Base-by-base conservation (phyloP, 2,329 filamentous ascomycete genomes). In the Lizonia empirigonia region DNA sequence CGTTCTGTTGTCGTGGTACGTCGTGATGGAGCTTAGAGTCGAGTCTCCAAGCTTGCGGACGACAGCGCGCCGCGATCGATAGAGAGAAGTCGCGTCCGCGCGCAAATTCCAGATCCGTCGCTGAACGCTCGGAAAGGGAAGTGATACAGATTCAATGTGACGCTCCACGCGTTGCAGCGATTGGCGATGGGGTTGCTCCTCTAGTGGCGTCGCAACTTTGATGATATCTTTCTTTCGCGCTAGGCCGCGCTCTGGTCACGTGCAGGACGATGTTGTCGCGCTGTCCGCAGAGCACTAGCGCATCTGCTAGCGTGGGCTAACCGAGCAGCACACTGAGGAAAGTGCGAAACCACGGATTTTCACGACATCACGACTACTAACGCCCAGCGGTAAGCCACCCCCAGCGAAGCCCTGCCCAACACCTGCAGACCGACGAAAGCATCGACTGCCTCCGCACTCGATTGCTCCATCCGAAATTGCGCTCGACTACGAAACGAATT, bases 321-420 rank as follows among this genome's bases (percentile, higher is more conserved):
- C 46, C 52, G 52, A 55, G 52, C 38, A 55, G 52, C 38, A 13
- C 26, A 30, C 23, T 24, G 38, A 16, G 27, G 36, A 23, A 39
- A 39, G 22, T 26, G 15, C 24, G 12, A 16, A n/a, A 26, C n/a
- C 15, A 16, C 27, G 30, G 41, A 22, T 41, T 52, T 52, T 46
- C 29, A 39, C 58, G 51, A 59, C 60, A 59, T 52, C 56, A 54
- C 64, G 63, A 68, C 67, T 61, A 64, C 64, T 68, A 55, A 66
- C 62, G 51, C 58, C 65, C 64, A 61, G 62, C 61, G 66, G 68
- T 71, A 70, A 68, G 68, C 63, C 50, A 36, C 32, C 44, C 41
- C 55, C 49, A 53, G 51, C 53, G 48, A 41, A 48, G 26, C 59
- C 54, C 55, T 60, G 53, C 44, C 46, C 36, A 51, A 49, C 22